Evolutionary conservation across 305 asterid species (phyloP), one percentile per base, ranked within the genome.

Genomic region (Ajuga reptans): DNA sequence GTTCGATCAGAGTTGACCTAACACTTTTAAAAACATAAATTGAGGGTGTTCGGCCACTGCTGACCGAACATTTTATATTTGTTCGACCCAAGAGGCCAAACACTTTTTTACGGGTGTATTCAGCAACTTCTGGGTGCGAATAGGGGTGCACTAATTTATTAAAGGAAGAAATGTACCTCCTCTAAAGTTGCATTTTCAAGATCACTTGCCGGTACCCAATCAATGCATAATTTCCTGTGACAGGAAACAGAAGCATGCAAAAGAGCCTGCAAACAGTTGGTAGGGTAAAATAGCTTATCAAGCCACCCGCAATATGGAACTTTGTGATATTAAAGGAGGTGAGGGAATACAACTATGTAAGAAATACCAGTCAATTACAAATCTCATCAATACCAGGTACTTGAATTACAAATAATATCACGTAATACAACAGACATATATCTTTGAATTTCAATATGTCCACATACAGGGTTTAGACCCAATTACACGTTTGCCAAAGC

Each of bases 201-300:
- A 79, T 89, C 95, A 79, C 90, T 79, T 63, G 97, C 95, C 33
- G 97, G 86, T 51, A 91, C 89, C 97, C 94, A 89, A 71, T 91
- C 93, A 43, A 89, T 71, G 70, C 82, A 85, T 66, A 89, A 83
- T 76, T 91, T 87, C 78, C 89, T 83, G 62, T 49, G 80, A 73
- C 95, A 87, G 54, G 92, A 84, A 73, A 91, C 96, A 67, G 92
- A 86, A 72, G 97, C 96, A 80, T 91, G 97, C 85, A 91, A 76
- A 79, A 91, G 96, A 81, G 97, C 97, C 95, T 91, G 88, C 75
- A 84, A 80, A 78, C 34, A 77, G 57, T 66, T 59, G 41, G 29
- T 37, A 47, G 80, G 37, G 77, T 66, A 53, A 41, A 73, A 66
- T 21, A 56, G 31, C 37, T 24, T 4, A 27, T 49, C 58, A 67